phyloP scores from a whole-genome alignment of 2,329 filamentous ascomycete genomes.

The Lecanicillium sp. region DNA sequence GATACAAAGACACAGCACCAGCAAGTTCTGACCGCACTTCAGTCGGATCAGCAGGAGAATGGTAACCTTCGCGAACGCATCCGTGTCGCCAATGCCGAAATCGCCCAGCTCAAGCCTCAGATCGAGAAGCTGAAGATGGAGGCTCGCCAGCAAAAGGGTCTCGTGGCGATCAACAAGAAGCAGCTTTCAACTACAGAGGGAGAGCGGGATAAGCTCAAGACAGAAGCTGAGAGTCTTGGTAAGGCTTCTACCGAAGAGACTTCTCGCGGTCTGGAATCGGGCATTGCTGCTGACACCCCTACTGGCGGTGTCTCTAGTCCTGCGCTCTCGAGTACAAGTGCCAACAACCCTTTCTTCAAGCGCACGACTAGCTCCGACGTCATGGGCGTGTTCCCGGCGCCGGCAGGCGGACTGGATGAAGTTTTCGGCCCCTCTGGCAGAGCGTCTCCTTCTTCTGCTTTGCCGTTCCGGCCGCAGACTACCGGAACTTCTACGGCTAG shows the following conservation, averaged over 20 bases:
- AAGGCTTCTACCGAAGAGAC: constrained; percentile 57
- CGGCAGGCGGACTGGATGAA: constrained; percentile 57
- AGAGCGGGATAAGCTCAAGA: constrained; percentile 81
- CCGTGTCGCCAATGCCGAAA: constrained; percentile 72
- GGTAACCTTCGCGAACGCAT: constrained; percentile 81
- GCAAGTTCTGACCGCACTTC: constrained; percentile 65
- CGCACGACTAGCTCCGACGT: constrained; percentile 57
- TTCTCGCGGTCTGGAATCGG: constrained; percentile 45
- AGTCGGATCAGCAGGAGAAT: constrained; percentile 87
- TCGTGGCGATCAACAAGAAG: constrained; percentile 98
- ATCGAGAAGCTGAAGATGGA: constrained; percentile 91
- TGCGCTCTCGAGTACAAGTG: constrained; percentile 60
- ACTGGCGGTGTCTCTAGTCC: constrained; percentile 59
- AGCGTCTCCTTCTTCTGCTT: constrained; percentile 34
- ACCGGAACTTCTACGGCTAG: constrained; percentile 52
- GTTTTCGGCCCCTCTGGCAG: constrained; percentile 63
- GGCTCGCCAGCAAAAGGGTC: constrained; percentile 88
- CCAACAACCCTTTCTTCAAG: constrained; percentile 94
- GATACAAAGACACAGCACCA: constrained; percentile 80
- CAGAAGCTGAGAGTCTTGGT: constrained; percentile 64
- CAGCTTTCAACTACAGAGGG: constrained; percentile 84
- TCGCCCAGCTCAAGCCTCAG: constrained; percentile 77
- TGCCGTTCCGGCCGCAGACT: constrained; percentile 45
- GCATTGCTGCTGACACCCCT: constrained; percentile 41
- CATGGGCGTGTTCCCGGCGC: constrained; percentile 47